Evolutionary conservation across 2,329 filamentous ascomycete genomes (phyloP).

Genomic region (Coniella lustricola): DNA sequence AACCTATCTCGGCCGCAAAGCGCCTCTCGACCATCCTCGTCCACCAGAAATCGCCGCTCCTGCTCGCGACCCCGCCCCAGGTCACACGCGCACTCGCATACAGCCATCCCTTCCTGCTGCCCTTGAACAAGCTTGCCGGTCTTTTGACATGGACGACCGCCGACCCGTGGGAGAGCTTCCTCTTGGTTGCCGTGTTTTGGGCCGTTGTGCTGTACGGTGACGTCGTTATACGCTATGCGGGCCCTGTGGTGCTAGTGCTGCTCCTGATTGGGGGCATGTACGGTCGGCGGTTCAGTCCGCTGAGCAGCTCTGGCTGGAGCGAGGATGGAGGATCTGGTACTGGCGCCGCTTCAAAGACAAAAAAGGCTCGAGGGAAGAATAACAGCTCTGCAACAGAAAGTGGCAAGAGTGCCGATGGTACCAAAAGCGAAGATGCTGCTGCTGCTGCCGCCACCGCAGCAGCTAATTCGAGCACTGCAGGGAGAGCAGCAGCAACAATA

Average conservation of each 20-base stretch:
- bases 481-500: too few relatives aligned
- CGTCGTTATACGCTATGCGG: constrained; percentile 69
- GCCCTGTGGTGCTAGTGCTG: constrained; percentile 74
- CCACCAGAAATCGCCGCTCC: constrained; percentile 89
- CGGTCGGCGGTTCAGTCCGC: constrained; percentile 76
- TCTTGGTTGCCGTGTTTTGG: constrained; percentile 83
- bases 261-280: constrained; percentile 89
- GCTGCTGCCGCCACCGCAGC: background rate
- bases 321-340: constrained; percentile 35
- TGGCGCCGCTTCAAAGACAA: constrained; percentile 21
- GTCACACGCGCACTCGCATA: constrained; percentile 92
- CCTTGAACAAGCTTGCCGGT: constrained; percentile 77
- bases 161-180: constrained; percentile 95
- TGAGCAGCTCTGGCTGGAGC: constrained; percentile 75
- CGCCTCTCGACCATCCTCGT: constrained; percentile 88
- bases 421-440: constrained; percentile 11
- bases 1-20: constrained; percentile 55
- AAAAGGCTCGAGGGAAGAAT: constrained; percentile 3
- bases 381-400: constrained; percentile 14
- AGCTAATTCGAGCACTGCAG: too few relatives aligned
- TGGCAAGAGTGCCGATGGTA: constrained; percentile 25
- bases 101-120: constrained; percentile 87
- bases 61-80: constrained; percentile 89
- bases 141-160: constrained; percentile 89
- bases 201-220: constrained; percentile 79